These are phyloP conservation scores for Myxozyma melibiosi DNA, from an alignment of 805 yeast species.

Conservation along the genomic window DNA sequence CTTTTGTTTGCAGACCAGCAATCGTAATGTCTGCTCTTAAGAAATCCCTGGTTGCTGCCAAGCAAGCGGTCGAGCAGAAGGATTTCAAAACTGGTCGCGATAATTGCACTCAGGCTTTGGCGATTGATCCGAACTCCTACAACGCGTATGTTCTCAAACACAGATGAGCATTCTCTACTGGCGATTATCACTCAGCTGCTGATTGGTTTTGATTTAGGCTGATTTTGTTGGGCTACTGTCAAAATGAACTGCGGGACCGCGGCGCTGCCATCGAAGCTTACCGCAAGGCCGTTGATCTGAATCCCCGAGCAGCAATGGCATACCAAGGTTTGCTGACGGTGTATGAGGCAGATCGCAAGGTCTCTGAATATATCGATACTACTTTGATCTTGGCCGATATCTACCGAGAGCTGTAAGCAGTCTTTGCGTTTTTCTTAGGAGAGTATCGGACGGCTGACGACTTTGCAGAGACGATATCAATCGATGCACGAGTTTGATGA, in stretches of 20 bases:
- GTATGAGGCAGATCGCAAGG: conserved; percentile 33
- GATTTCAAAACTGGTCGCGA: conserved; percentile 67
- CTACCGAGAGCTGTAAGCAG: conserved; percentile 26
- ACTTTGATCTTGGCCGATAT: conserved; percentile 31
- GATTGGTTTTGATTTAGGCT: conserved; percentile 17
- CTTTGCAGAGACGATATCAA: conserved; percentile 30
- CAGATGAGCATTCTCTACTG: too few relatives aligned
- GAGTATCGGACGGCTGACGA: not conserved
- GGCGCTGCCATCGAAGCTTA: conserved; percentile 53
- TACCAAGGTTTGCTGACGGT: conserved; percentile 74
- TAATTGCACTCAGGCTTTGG: conserved; percentile 57
- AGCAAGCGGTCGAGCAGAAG: conserved; percentile 43
- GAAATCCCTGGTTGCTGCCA: conserved; percentile 35
- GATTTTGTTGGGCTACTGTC: conserved; percentile 29
- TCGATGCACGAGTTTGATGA: conserved; percentile 35
- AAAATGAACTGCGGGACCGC: conserved; percentile 39
- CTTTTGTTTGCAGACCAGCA: not conserved
- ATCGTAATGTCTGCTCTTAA: conserved; percentile 17
- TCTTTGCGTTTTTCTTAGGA: not conserved
- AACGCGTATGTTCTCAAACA: conserved; percentile 68
- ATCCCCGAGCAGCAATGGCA: conserved; percentile 55
- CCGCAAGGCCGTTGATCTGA: conserved; percentile 50
- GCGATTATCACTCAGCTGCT: not conserved
- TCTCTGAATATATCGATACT: conserved; percentile 32
- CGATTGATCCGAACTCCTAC: conserved; percentile 58